Evolutionary conservation across 148 eudicot genomes (phyloP).

Genomic region (Camellia japonica): DNA sequence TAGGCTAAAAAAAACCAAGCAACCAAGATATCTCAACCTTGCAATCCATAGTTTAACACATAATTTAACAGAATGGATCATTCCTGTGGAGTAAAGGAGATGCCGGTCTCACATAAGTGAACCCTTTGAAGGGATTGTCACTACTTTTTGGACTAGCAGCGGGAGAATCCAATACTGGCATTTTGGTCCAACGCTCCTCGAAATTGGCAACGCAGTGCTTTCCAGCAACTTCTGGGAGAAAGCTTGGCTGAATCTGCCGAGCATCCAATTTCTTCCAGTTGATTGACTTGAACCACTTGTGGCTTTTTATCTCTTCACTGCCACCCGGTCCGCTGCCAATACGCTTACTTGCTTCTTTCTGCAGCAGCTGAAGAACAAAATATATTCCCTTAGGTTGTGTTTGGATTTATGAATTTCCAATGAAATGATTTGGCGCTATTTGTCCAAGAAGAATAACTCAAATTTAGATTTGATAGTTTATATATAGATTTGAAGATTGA

Average conservation of each 20-base stretch:
- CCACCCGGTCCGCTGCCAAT: constrained; percentile 37
- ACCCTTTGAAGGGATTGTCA: constrained; percentile 27
- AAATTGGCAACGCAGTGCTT: constrained; percentile 39
- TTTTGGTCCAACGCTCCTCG: constrained; percentile 34
- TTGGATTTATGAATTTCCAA: no score
- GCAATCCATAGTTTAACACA: background rate
- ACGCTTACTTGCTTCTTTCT: constrained; percentile 45
- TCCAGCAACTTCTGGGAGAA: constrained; percentile 39
- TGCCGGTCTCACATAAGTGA: constrained; percentile 16
- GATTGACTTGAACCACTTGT: constrained; percentile 49
- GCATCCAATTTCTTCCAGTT: constrained; percentile 57
- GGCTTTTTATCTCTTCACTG: constrained; percentile 37
- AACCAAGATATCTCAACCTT: background rate
- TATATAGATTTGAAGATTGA: no score
- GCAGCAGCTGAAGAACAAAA: constrained; percentile 32
- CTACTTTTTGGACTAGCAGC: constrained; percentile 36
- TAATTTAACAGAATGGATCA: background rate
- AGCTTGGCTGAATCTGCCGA: constrained; percentile 41
- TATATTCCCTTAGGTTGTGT: background rate
- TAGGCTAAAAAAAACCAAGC: background rate
- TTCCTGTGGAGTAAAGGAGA: constrained; percentile 7
- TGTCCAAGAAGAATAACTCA: no score
- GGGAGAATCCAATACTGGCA: constrained; percentile 46
- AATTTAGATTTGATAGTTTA: no score
- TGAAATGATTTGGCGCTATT: no score